phyloP scores from a whole-genome alignment of 176 grass and related monocot genomes.

The Eleusine coracana region DNA sequence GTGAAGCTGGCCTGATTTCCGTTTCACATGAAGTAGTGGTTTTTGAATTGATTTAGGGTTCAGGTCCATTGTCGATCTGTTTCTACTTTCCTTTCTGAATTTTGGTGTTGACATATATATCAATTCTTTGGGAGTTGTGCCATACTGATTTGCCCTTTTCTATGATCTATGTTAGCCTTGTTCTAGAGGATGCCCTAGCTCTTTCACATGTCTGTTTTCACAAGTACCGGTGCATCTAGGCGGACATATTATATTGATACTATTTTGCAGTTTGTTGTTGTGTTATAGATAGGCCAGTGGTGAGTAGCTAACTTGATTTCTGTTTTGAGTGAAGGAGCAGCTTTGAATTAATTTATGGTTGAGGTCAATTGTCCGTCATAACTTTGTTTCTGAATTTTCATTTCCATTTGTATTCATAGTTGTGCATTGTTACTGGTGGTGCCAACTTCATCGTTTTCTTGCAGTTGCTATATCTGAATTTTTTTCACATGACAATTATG shows the following conservation, averaged over 20 bases:
- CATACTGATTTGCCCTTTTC: no score
- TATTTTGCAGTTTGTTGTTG: neutral
- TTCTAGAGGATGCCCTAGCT: neutral
- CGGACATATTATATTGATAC: neutral
- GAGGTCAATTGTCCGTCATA: neutral
- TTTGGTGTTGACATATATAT: no score
- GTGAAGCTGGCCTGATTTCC: no score
- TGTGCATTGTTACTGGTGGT: neutral
- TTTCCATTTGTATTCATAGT: no score
- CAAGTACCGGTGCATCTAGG: neutral
- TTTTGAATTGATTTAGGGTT: no score
- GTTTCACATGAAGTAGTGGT: no score
- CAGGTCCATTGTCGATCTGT: no score
- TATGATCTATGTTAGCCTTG: neutral
- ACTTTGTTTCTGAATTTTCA: neutral
- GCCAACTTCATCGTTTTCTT: neutral
- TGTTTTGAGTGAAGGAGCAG: neutral
- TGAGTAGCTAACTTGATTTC: neutral
- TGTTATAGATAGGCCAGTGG: neutral
- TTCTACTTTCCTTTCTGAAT: no score
- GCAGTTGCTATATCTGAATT: neutral
- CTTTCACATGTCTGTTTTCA: neutral
- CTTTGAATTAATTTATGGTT: slow-evolving; percentile 4
- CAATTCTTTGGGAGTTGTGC: no score
- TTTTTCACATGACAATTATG: no score